Base-by-base conservation (phyloP, 2,329 filamentous ascomycete genomes). In the Paramyrothecium sp. region DNA sequence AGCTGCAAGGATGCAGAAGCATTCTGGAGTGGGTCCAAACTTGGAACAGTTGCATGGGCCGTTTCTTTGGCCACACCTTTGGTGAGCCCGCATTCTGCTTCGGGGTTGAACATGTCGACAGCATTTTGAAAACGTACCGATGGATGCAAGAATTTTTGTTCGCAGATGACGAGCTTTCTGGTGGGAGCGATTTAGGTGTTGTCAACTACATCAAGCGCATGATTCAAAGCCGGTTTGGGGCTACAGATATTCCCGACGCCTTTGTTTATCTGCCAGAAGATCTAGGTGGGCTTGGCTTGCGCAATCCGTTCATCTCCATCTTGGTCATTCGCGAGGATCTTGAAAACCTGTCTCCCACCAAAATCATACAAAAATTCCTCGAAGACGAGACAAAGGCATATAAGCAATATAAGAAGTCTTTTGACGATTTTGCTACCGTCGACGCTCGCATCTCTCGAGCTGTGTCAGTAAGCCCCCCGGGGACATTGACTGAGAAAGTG, bases 1-100 rank as follows among this genome's bases (percentile, higher is more conserved):
- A 87, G 61, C 78, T 87, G n/a, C 67, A 68, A 2, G 77, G 79
- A 33, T 83, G 79, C 65, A 76, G 75, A 51, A 82, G 78, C 58
- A 64, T 72, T 11, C 64, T 78, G 3, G 70, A 72, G 22, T 74
- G 68, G 69, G 70, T 78, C n/a, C 68, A 69, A 60, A 73, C 72
- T 2, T 78, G 76, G 77, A 81, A 81, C 60, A 74, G 71, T 34
- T 81, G 78, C 61, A 76, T 76, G 10, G 68, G 71, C 4, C 75
- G 73, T 0, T 81, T 80, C 69, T 78, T 81, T 65, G 71, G 71
- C 54, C 72, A 75, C 23, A 78, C 77, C 2, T 79, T 81, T 56
- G 78, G 78, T 20, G 73, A 76, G 38, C 69, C 77, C 1, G 73
- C 76, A 2, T 74, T 71, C 52, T 80, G 77, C 58, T 76, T 79